Evolutionary conservation across 306 rosid species (phyloP), one percentile per base, ranked within the genome.

Genomic region (Dalbergia cultrata): DNA sequence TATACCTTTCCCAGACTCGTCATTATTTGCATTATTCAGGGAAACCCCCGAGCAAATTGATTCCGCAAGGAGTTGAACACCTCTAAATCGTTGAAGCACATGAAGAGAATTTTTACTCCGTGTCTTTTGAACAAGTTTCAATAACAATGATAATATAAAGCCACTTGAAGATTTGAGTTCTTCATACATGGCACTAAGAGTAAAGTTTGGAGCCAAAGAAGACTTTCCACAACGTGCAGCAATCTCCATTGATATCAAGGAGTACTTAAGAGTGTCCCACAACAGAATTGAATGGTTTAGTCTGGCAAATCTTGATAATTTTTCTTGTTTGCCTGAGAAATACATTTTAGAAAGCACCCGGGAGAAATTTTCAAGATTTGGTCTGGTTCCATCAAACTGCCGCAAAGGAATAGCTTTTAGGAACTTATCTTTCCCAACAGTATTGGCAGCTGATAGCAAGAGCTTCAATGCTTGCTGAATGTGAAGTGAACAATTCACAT

Each of bases 211-310:
- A 70, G 88, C 88, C 77, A 83, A 49, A 77, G 83, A 79, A 67
- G 89, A 81, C 85, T 85, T 91, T 75, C 97, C 95, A 79, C 97
- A 89, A 3, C 97, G 92, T 56, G 98, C 87, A 80, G 95, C 97
- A 84, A 89, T 92, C 85, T 96, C 99, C 94, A 90, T 92, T 19
- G 99, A 89, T 35, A 83, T 54, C 84, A 96, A 88, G 76, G 97
- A 93, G 89, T 96, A 93, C 85, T 90, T 96, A 22, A 93, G 87
- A 44, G 91, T 84, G 81, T 93, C 99, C 99, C 99, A 96, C 97
- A 96, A 89, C 69, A 93, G 90, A 87, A 96, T 74, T 70, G 97
- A 85, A 76, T 85, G 96, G 86, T 85, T 91, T 70, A 90, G 67
- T 86, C 89, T 86, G 6, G 82, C 50, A 88, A 84, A 83, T 69